Conservation (phyloP, 2,329 filamentous ascomycete genomes). For the Amesomyces nigricolor region DNA sequence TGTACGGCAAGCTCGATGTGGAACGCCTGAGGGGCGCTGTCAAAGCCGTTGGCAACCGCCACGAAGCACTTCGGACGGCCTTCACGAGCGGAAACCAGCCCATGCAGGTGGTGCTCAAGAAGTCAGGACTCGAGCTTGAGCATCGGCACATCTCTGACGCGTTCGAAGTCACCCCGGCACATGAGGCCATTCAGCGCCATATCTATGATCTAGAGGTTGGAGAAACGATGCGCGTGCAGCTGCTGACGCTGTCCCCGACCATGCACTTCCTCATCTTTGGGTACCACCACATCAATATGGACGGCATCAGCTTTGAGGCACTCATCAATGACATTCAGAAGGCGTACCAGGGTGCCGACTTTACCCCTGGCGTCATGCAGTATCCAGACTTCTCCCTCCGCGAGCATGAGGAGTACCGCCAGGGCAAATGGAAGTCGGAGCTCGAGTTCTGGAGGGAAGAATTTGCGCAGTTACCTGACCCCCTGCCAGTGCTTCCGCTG, state of each 20-base stretch:
- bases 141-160: constrained; percentile 19
- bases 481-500: neutral
- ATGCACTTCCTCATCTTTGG: constrained; percentile 39
- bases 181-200: constrained; percentile 29
- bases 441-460: constrained; percentile 16
- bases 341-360: constrained; percentile 32
- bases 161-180: constrained; percentile 20
- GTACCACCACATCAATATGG: constrained; percentile 47
- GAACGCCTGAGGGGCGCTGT: constrained; percentile 33
- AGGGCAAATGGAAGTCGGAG: constrained; percentile 19
- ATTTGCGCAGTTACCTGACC: neutral
- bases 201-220: constrained; percentile 37
- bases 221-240: constrained; percentile 30
- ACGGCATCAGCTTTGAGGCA: constrained; percentile 41
- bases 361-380: constrained; percentile 27
- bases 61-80: constrained; percentile 26
- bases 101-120: constrained; percentile 21
- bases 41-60: constrained; percentile 20
- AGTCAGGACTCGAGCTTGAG: constrained; percentile 28
- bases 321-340: constrained; percentile 41
- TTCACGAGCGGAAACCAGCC: constrained; percentile 25
- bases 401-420: constrained; percentile 29
- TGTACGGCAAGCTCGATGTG: constrained; percentile 32
- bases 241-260: constrained; percentile 32
- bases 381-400: constrained; percentile 33